Evolutionary conservation across 2,329 filamentous ascomycete species (phyloP).

Genomic region (Aspergillus luchuensis): DNA sequence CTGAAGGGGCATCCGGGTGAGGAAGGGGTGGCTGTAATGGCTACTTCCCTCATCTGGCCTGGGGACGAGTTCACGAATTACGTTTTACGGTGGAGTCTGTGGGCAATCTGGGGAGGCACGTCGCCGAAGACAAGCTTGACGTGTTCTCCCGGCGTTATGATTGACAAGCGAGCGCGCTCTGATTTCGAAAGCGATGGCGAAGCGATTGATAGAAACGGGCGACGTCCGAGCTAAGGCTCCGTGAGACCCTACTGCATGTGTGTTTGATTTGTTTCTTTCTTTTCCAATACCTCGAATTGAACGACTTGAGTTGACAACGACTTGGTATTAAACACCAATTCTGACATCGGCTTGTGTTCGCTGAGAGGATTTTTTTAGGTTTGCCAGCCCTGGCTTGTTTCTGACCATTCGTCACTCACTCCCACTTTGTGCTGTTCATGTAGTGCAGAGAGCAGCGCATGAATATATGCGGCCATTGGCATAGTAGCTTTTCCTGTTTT

Average conservation of each 20-base stretch:
- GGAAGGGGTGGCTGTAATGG: background rate
- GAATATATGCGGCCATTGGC: background rate
- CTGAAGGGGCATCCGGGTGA: background rate
- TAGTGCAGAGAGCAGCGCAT: background rate
- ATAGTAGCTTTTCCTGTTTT: background rate
- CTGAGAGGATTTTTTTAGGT: background rate
- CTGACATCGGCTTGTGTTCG: background rate
- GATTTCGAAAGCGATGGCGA: conserved; percentile 9
- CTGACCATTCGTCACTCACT: conserved; percentile 2
- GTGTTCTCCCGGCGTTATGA: conserved; percentile 11
- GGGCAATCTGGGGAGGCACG: background rate
- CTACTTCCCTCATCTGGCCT: background rate
- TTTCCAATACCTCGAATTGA: background rate
- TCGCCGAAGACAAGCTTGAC: background rate
- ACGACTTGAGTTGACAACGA: background rate
- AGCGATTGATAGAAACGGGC: conserved; percentile 5
- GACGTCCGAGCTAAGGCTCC: conserved; percentile 9
- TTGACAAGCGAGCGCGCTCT: conserved; percentile 11
- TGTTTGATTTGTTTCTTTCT: background rate
- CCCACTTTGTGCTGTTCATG: background rate
- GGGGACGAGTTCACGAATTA: conserved; percentile 3
- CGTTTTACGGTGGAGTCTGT: background rate
- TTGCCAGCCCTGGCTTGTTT: background rate
- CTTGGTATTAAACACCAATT: background rate
- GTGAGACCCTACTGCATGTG: background rate